Evolutionary conservation across 192 early-diverging fungal genomes (phyloP), one percentile per base, ranked within the genome.

Genomic region (Dissophora globulifera): DNA sequence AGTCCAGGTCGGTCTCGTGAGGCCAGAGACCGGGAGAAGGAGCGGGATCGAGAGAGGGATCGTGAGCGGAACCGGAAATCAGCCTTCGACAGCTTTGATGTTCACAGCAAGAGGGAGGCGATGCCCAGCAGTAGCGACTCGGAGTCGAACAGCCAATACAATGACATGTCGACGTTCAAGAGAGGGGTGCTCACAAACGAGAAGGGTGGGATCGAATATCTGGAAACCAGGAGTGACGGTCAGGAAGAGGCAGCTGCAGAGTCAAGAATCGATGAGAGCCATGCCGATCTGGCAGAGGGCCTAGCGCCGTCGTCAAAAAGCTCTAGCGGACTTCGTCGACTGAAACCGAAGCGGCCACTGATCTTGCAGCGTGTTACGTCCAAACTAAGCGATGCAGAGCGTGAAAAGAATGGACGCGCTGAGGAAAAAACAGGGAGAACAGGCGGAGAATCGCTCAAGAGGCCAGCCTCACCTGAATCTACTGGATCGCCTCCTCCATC

Each of bases 281-380:
- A 55, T 17, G 20, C 48, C 4, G 22, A 52, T 3, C 3, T 43
- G 6, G 27, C 35, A 11, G 26, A 52, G 9, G 50, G 32, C 5
- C 30, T 67, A 1, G 33, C 48, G 1, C 55, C 62, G 3, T 25
- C 19, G 2, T 40, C 58, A 4, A 46, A 66, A n/a, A 29, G 30
- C 19, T 22, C 38, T 4, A 19, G 33, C 15, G 58, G 42, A 6
- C 17, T 76, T 25, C 47, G 63, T n/a, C 35, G 50, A 25, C 22
- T 76, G 43, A 76, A 67, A 40, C 72, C 72, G 0, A 76, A 67
- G 40, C 31, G 64, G 25, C 72, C 72, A 0, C 22, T 76, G 7
- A 17, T 58, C 2, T 42, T 76, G 0, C 58, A 51, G 6, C 42
- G 50, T 13, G 16, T 41, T 2, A 7, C 52, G 9, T 45, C 58